Conservation (phyloP, 352 stramenopile genomes). For the Aphanomyces astaci region DNA sequence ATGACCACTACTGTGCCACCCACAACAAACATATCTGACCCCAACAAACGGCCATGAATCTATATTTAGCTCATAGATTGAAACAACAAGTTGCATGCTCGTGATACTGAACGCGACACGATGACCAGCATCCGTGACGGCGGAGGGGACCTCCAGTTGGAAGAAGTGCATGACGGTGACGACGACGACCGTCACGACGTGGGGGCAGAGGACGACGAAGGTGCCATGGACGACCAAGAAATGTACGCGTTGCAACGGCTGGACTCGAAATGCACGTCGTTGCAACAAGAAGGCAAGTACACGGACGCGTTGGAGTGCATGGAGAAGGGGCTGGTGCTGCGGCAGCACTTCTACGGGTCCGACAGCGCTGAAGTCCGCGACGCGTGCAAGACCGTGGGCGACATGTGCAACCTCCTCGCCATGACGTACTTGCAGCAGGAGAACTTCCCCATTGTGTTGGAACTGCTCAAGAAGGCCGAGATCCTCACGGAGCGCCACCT, state of each 20-base stretch:
- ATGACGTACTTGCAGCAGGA: constrained; percentile 95
- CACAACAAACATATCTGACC: too few species aligned
- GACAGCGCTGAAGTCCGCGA: constrained; percentile 86
- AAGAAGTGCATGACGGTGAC: constrained; percentile 6
- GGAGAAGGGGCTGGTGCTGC: constrained; percentile 88
- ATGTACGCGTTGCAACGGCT: constrained; percentile 83
- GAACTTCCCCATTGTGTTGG: constrained; percentile 85
- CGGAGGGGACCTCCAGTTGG: constrained; percentile 3
- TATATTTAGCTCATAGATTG: too few species aligned
- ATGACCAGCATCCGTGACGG: background rate
- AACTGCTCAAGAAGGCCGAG: constrained; percentile 92
- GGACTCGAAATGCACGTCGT: constrained; percentile 81
- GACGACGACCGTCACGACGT: background rate
- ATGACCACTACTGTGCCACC: too few species aligned
- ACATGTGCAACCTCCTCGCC: constrained; percentile 93
- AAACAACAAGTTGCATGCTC: too few species aligned
- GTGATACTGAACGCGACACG: too few species aligned
- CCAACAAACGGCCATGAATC: too few species aligned
- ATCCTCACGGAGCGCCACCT: constrained; percentile 87
- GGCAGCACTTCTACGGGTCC: constrained; percentile 90
- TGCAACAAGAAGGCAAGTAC: constrained; percentile 90
- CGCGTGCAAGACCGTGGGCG: constrained; percentile 88
- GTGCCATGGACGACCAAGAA: constrained; percentile 37
- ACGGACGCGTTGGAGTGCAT: constrained; percentile 90
- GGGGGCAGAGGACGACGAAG: background rate